A percentile compares a stretch with the other conserved stretches of the same genome.
phyloP scores from a whole-genome alignment of 73 alveolate species.

The Paramecium primaurelia region DNA sequence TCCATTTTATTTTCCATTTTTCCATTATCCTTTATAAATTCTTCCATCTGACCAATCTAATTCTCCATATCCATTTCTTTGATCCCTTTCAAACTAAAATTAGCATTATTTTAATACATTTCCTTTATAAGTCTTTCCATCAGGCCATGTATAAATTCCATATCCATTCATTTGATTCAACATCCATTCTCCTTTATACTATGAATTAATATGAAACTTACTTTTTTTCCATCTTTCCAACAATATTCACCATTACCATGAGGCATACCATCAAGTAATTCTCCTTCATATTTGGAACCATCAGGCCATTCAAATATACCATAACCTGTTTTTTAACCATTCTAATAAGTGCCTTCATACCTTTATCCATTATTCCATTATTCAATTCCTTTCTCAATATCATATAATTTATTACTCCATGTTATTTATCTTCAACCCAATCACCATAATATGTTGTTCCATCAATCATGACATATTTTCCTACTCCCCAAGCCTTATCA shows the following conservation, averaged over 20 bases:
- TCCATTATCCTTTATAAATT: slow-evolving; percentile 47
- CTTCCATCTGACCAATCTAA: slow-evolving; percentile 53
- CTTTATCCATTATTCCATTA: slow-evolving; percentile 76
- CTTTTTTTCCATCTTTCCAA: slow-evolving; percentile 46
- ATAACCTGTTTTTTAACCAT: slow-evolving; percentile 54
- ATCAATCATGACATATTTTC: slow-evolving; percentile 19
- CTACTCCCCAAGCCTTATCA: slow-evolving; percentile 71
- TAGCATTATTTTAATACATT: background rate
- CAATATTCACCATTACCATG: slow-evolving; percentile 62
- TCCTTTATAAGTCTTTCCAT: slow-evolving; percentile 43
- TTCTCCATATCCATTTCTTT: slow-evolving; percentile 54
- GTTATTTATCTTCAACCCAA: slow-evolving; percentile 22
- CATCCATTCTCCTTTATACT: slow-evolving; percentile 72
- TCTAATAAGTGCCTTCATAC: slow-evolving; percentile 61
- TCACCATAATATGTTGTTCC: background rate
- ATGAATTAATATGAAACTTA: background rate
- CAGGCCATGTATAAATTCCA: slow-evolving; percentile 39
- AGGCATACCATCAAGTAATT: slow-evolving; percentile 67
- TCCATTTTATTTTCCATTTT: slow-evolving; percentile 54
- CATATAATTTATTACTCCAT: background rate
- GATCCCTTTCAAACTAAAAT: slow-evolving; percentile 16
- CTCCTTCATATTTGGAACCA: slow-evolving; percentile 33
- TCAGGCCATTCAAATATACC: slow-evolving; percentile 71
- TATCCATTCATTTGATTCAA: slow-evolving; percentile 64
- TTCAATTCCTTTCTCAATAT: slow-evolving; percentile 68